Conservation (phyloP, 2,329 filamentous ascomycete species). For the Penicillium crustosum region DNA sequence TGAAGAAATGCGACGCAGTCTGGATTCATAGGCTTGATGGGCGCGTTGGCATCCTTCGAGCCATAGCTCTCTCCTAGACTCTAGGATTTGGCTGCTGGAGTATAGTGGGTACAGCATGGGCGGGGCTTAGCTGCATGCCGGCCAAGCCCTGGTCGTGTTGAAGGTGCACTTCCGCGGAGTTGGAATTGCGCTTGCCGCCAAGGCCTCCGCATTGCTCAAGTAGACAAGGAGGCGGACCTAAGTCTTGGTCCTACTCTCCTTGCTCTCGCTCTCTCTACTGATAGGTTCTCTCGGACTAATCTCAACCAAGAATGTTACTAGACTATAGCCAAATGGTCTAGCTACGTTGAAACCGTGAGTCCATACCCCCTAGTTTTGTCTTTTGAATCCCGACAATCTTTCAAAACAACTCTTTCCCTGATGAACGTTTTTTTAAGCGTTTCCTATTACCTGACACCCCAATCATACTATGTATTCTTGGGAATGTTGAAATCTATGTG, state of each 20-base stretch:
- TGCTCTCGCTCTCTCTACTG: not conserved
- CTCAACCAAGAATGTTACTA: not conserved
- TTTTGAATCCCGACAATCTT: not conserved
- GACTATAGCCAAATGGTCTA: not conserved
- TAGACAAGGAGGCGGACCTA: not conserved
- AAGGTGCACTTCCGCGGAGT: not conserved
- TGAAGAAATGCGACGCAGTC: not conserved
- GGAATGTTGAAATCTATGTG: conserved; percentile 11
- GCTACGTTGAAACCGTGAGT: not conserved
- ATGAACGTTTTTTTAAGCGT: conserved; percentile 11
- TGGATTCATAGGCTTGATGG: not conserved
- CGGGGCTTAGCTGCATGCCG: conserved; percentile 1
- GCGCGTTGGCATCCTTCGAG: not conserved
- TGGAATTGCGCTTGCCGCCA: not conserved
- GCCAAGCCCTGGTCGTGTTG: conserved; percentile 1
- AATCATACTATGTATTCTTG: not conserved
- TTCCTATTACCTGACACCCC: conserved; percentile 14
- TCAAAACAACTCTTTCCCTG: not conserved
- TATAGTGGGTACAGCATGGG: not conserved
- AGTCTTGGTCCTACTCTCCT: not conserved
- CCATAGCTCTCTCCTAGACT: not conserved
- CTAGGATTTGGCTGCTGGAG: not conserved
- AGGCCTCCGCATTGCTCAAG: conserved; percentile 2
- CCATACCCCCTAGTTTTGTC: not conserved
- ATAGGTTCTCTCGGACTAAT: not conserved